These are phyloP conservation scores for Phytopythium chamaehyphon DNA, from an alignment of 352 stramenopile species.

Conservation along the genomic window DNA sequence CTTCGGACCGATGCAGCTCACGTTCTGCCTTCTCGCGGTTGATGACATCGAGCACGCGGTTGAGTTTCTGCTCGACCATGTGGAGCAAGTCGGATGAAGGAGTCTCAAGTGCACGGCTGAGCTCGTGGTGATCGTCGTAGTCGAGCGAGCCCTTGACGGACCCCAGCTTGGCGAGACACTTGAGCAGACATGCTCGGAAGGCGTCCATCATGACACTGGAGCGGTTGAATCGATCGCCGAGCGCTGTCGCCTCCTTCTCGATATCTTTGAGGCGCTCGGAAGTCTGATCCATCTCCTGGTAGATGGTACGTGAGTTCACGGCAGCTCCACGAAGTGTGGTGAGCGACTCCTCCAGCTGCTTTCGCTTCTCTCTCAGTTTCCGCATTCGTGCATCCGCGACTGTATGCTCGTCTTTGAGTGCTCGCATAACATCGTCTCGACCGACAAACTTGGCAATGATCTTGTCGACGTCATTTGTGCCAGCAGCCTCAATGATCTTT, in stretches of 20 bases:
- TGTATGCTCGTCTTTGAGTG: constrained; percentile 73
- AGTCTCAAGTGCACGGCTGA: constrained; percentile 62
- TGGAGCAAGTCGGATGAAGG: constrained; percentile 69
- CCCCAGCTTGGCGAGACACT: constrained; percentile 71
- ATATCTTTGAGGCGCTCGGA: constrained; percentile 81
- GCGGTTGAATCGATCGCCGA: constrained; percentile 71
- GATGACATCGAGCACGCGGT: constrained; percentile 76
- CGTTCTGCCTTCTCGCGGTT: constrained; percentile 80
- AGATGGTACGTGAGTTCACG: constrained; percentile 79
- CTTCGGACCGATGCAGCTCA: constrained; percentile 70
- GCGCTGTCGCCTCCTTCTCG: constrained; percentile 64
- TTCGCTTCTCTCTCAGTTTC: constrained; percentile 73
- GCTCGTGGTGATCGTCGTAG: constrained; percentile 70
- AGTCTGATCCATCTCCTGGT: constrained; percentile 84
- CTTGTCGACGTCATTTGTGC: constrained; percentile 77
- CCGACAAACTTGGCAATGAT: constrained; percentile 76
- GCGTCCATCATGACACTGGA: constrained; percentile 77
- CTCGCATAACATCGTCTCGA: constrained; percentile 65
- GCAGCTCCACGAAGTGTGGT: constrained; percentile 54
- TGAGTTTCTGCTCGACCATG: constrained; percentile 81
- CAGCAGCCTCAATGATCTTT: constrained; percentile 70
- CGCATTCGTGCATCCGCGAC: constrained; percentile 69
- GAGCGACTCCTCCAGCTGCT: constrained; percentile 68
- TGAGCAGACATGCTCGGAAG: constrained; percentile 80
- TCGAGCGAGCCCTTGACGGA: constrained; percentile 70